These are phyloP conservation scores for Peronosclerospora sorghi DNA, from an alignment of 352 stramenopile species.

Conservation along the genomic window DNA sequence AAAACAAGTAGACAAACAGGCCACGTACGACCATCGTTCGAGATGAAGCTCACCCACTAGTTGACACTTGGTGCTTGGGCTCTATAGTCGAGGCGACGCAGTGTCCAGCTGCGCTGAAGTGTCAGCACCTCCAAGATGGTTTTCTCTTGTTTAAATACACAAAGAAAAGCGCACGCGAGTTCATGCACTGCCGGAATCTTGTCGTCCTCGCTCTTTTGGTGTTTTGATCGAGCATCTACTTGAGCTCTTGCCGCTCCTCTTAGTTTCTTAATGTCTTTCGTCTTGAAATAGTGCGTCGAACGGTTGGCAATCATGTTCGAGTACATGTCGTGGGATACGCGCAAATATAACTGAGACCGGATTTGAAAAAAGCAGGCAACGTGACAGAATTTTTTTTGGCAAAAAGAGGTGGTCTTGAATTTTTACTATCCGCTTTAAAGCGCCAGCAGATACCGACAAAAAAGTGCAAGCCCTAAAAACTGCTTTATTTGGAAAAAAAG, in stretches of 20 bases:
- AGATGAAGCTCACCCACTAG: too few relatives aligned
- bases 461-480: too few relatives aligned
- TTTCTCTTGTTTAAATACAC: constrained; percentile 32
- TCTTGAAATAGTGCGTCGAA: constrained; percentile 40
- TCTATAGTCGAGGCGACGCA: constrained; percentile 30
- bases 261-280: constrained; percentile 32
- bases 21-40: too few relatives aligned
- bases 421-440: neutral
- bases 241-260: constrained; percentile 20
- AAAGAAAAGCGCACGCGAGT: constrained; percentile 28
- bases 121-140: constrained; percentile 37
- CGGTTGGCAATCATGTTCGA: constrained; percentile 35
- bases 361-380: too few relatives aligned
- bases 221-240: neutral
- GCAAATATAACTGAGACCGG: neutral
- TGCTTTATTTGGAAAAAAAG: too few relatives aligned
- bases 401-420: too few relatives aligned
- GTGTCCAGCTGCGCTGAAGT: constrained; percentile 22
- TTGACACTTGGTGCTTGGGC: neutral
- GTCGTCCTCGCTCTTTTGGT: neutral
- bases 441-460: constrained; percentile 33
- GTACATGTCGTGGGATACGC: constrained; percentile 18
- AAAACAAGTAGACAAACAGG: too few relatives aligned
- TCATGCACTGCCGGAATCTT: constrained; percentile 1
- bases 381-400: too few relatives aligned